Evolutionary conservation across 345 rosid genomes (phyloP).

Genomic region (Cardiospermum halicacabum): DNA sequence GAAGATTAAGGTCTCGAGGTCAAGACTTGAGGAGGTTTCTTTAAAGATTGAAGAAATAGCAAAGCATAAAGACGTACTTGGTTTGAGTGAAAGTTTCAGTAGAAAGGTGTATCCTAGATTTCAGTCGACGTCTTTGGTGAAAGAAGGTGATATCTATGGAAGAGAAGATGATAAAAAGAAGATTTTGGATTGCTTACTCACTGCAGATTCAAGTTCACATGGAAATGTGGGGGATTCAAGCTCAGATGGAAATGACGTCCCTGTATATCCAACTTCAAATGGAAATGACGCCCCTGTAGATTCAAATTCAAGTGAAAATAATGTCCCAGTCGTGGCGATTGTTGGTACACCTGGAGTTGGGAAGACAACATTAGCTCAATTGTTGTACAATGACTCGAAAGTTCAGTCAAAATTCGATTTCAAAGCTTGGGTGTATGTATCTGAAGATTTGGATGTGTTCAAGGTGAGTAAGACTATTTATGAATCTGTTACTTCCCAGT

Average conservation of each 20-base stretch:
- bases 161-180: not conserved
- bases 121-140: slow-evolving; percentile 18
- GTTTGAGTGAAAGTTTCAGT: slow-evolving; percentile 2
- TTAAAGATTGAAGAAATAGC: slow-evolving; percentile 11
- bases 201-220: not conserved
- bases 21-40: not conserved
- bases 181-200: not conserved
- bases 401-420: slow-evolving; percentile 17
- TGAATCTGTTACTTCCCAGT: slow-evolving; percentile 25
- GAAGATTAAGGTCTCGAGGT: not conserved
- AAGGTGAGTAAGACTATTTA: slow-evolving; percentile 31
- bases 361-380: slow-evolving; percentile 38
- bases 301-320: too few species aligned
- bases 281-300: too few species aligned
- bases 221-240: too few species aligned
- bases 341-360: slow-evolving; percentile 36
- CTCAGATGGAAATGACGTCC: too few species aligned
- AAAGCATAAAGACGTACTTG: slow-evolving; percentile 12
- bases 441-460: slow-evolving; percentile 35
- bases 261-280: too few species aligned
- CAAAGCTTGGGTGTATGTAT: slow-evolving; percentile 35
- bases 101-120: not conserved
- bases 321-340: slow-evolving; percentile 13
- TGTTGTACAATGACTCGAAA: slow-evolving; percentile 27
- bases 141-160: not conserved